A percentile compares a stretch with the other conserved stretches of the same genome.
Conservation (phyloP, 331 rosid genomes). For the Acacia concinna region DNA sequence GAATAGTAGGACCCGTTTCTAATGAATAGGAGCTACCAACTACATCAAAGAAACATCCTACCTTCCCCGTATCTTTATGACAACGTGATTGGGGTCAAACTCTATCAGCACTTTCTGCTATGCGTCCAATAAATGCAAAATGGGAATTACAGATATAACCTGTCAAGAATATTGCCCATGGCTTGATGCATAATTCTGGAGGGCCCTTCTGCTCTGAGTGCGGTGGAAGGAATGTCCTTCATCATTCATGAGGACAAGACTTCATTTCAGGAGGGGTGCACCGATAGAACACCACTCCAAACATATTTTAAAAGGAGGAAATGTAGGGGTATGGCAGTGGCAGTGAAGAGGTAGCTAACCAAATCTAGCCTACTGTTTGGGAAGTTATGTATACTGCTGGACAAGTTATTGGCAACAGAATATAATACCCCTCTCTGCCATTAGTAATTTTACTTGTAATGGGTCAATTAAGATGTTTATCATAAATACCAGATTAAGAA, state of each 20-base stretch:
- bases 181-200: too few relatives aligned
- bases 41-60: too few relatives aligned
- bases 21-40: neutral
- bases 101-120: too few relatives aligned
- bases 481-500: neutral
- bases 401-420: neutral
- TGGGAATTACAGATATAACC: too few relatives aligned
- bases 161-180: too few relatives aligned
- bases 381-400: neutral
- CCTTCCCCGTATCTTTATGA: too few relatives aligned
- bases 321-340: neutral
- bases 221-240: neutral
- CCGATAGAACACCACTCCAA: neutral
- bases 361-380: neutral
- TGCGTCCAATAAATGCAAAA: too few relatives aligned
- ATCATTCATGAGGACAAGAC: neutral
- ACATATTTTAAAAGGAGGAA: neutral
- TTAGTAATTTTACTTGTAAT: neutral
- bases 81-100: too few relatives aligned
- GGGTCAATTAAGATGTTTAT: neutral
- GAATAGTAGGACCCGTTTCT: neutral
- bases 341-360: neutral
- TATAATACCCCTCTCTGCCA: neutral
- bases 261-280: neutral
- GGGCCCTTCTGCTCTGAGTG: too few relatives aligned